Evolutionary conservation across 495 filamentous ascomycete genomes (phyloP).

Genomic region (Annulohypoxylon bovei): DNA sequence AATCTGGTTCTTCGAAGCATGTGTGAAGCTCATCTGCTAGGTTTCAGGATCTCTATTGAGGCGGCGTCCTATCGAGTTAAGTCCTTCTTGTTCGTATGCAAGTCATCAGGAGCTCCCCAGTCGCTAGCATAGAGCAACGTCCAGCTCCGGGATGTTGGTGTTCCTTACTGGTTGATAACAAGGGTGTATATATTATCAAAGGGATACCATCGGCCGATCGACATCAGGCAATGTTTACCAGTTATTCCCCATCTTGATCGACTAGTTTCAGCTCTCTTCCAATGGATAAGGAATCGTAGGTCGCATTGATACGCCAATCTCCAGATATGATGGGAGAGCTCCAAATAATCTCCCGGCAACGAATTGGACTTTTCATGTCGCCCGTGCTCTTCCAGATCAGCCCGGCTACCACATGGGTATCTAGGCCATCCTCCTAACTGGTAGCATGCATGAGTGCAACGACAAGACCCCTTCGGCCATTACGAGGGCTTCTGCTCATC

Average conservation of each 20-base stretch:
- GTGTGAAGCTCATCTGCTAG: slow-evolving; percentile 29
- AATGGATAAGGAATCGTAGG: slow-evolving; percentile 31
- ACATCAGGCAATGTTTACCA: slow-evolving; percentile 32
- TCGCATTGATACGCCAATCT: slow-evolving; percentile 43
- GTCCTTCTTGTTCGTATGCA: slow-evolving; percentile 35
- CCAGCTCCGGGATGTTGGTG: slow-evolving; percentile 22
- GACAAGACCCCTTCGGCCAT: slow-evolving; percentile 20
- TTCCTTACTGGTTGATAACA: slow-evolving; percentile 19
- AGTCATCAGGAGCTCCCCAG: slow-evolving; percentile 41
- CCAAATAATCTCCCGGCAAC: slow-evolving; percentile 27
- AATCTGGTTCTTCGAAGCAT: slow-evolving; percentile 13
- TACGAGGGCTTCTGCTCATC: slow-evolving; percentile 15
- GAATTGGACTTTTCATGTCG: slow-evolving; percentile 28
- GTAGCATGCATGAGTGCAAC: slow-evolving; percentile 41
- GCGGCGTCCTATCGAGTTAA: slow-evolving; percentile 18
- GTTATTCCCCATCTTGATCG: slow-evolving; percentile 15
- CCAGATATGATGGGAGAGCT: slow-evolving; percentile 28
- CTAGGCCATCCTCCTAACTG: slow-evolving; percentile 15
- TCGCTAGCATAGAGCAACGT: slow-evolving; percentile 25
- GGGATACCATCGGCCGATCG: slow-evolving; percentile 35
- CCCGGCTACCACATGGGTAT: slow-evolving; percentile 20
- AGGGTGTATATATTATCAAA: slow-evolving; percentile 34
- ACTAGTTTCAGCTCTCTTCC: slow-evolving; percentile 39
- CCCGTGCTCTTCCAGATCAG: slow-evolving; percentile 18
- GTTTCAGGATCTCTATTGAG: slow-evolving; percentile 31